Evolutionary conservation across 2,329 filamentous ascomycete genomes (phyloP).

Genomic region (Aphanocladium album): DNA sequence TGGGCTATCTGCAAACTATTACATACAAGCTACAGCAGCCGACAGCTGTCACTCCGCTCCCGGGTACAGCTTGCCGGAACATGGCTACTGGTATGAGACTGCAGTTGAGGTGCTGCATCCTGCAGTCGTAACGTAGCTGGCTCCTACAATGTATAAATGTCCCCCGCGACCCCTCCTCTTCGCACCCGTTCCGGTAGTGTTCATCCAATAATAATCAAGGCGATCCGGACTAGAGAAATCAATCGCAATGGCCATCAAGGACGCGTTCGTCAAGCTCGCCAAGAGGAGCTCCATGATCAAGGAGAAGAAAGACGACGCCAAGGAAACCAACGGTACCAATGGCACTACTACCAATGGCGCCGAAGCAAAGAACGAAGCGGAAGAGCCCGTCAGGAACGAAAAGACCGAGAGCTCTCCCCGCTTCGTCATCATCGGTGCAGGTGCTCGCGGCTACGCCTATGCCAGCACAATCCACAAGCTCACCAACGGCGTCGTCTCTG

Average conservation of each 20-base stretch:
- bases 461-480: slow-evolving; percentile 61
- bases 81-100: background rate
- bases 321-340: background rate
- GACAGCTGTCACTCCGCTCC: background rate
- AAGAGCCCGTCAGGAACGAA: slow-evolving; percentile 1
- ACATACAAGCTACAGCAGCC: slow-evolving; percentile 3
- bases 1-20: background rate
- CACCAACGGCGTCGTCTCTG: slow-evolving; percentile 64
- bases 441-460: slow-evolving; percentile 72
- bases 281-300: slow-evolving; percentile 11
- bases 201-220: background rate
- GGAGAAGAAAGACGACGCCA: no score
- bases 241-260: slow-evolving; percentile 20
- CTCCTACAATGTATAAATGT: slow-evolving; percentile 16
- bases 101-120: background rate
- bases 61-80: background rate
- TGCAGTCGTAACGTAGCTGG: background rate
- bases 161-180: slow-evolving; percentile 6
- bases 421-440: slow-evolving; percentile 77
- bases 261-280: slow-evolving; percentile 18
- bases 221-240: background rate
- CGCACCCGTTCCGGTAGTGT: background rate
- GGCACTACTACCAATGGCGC: background rate
- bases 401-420: slow-evolving; percentile 48
- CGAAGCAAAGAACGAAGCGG: background rate